A percentile compares a stretch with the other conserved stretches of the same genome.
These are phyloP conservation scores for Beta vulgaris DNA, from an alignment of 148 eudicot species.

Conservation along the genomic window DNA sequence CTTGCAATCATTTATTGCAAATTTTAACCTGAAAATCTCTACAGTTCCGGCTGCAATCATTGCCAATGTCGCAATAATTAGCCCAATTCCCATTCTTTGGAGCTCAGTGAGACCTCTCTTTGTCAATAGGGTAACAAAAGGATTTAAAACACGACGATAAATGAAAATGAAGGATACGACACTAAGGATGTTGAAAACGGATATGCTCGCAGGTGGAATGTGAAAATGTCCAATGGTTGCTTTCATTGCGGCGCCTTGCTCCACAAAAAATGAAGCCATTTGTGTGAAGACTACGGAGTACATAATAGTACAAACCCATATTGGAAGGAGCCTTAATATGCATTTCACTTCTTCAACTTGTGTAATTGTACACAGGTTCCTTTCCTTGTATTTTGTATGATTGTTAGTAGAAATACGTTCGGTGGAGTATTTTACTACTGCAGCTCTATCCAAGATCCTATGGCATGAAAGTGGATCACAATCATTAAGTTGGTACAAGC, in stretches of 20 bases:
- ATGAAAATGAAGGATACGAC: conserved; percentile 58
- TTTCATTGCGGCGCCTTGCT: conserved; percentile 74
- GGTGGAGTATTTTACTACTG: conserved; percentile 23
- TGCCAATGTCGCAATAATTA: conserved; percentile 49
- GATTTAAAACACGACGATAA: conserved; percentile 52
- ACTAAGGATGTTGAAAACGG: conserved; percentile 63
- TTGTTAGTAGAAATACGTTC: neutral
- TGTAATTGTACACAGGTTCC: conserved; percentile 61
- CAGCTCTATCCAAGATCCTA: conserved; percentile 68
- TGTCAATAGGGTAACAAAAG: conserved; percentile 33
- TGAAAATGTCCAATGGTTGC: conserved; percentile 37
- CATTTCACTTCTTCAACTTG: conserved; percentile 86
- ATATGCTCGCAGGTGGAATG: conserved; percentile 78
- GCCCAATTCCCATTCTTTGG: conserved; percentile 66
- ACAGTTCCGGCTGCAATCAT: conserved; percentile 60
- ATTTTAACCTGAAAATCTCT: conserved; percentile 47
- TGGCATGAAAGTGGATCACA: neutral
- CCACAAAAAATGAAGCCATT: conserved; percentile 73
- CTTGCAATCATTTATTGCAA: conserved; percentile 26
- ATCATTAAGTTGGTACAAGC: neutral
- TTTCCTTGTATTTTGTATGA: conserved; percentile 15
- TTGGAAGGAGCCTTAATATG: conserved; percentile 63
- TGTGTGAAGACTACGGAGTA: conserved; percentile 81
- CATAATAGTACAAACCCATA: conserved; percentile 73
- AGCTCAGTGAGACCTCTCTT: conserved; percentile 59